phyloP scores from a whole-genome alignment of 139 green algal genomes.

The Picochlorum sp. region DNA sequence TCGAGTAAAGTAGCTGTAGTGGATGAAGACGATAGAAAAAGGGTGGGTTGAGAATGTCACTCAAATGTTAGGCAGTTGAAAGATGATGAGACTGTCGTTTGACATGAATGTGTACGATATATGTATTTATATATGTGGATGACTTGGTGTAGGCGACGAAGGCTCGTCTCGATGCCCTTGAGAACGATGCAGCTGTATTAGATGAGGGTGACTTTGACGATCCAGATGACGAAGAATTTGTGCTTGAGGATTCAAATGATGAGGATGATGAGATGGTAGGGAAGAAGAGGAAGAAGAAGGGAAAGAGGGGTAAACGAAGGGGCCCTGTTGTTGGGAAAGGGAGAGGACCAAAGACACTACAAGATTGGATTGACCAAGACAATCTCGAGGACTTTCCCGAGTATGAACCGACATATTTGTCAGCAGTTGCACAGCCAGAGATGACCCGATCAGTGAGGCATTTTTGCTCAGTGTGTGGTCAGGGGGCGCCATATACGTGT shows the following conservation, averaged over 20 bases:
- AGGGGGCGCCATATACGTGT: slow-evolving; percentile 61
- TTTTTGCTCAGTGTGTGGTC: slow-evolving; percentile 54
- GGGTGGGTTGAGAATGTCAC: slow-evolving; percentile 26
- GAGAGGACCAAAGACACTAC: slow-evolving; percentile 47
- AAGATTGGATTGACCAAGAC: slow-evolving; percentile 52
- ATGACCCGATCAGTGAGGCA: slow-evolving; percentile 34
- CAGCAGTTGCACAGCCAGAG: slow-evolving; percentile 39
- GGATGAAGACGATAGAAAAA: slow-evolving; percentile 40
- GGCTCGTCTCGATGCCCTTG: slow-evolving; percentile 62
- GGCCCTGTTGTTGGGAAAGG: slow-evolving; percentile 32
- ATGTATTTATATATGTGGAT: neutral
- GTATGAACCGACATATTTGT: slow-evolving; percentile 53
- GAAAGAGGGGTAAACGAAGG: slow-evolving; percentile 31
- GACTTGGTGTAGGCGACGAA: slow-evolving; percentile 31
- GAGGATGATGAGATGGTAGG: slow-evolving; percentile 12
- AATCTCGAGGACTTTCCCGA: slow-evolving; percentile 39
- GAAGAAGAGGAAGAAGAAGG: slow-evolving; percentile 33
- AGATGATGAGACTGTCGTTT: too few relatives aligned
- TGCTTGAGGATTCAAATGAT: slow-evolving; percentile 38
- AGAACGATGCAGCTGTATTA: slow-evolving; percentile 51
- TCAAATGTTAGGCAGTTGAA: neutral
- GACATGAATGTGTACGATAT: neutral
- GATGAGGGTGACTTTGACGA: slow-evolving; percentile 36
- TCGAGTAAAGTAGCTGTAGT: slow-evolving; percentile 62
- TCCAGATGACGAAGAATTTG: slow-evolving; percentile 49